phyloP scores from a whole-genome alignment of 495 filamentous ascomycete genomes.

The Lindgomyces ingoldianus region DNA sequence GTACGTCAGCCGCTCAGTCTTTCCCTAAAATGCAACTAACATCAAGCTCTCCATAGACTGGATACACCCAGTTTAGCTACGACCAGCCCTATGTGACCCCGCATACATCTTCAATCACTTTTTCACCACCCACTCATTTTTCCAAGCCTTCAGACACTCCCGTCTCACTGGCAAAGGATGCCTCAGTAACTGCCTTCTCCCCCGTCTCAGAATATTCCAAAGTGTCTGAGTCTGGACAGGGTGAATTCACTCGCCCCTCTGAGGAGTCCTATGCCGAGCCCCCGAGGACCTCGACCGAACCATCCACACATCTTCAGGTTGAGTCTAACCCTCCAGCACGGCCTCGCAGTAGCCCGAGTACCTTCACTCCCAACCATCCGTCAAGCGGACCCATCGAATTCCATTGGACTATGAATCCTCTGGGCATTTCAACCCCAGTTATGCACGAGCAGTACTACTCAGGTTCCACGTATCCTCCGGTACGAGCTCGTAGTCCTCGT shows the following conservation, averaged over 20 bases:
- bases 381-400: conserved; percentile 31
- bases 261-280: conserved; percentile 13
- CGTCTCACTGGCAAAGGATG: conserved; percentile 18
- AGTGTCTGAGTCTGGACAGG: conserved; percentile 15
- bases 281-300: conserved; percentile 12
- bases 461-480: conserved; percentile 22
- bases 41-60: conserved; percentile 8
- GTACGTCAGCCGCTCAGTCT: conserved; percentile 27
- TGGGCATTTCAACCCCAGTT: conserved; percentile 41
- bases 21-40: conserved; percentile 6
- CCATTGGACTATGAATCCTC: conserved; percentile 41
- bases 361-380: conserved; percentile 39
- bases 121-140: conserved; percentile 29
- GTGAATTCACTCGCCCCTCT: conserved; percentile 11
- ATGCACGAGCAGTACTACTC: conserved; percentile 38
- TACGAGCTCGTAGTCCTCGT: conserved; percentile 33
- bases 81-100: conserved; percentile 36
- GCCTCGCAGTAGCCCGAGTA: conserved; percentile 46
- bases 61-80: conserved; percentile 24
- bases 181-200: conserved; percentile 26
- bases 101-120: conserved; percentile 32
- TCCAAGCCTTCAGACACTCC: conserved; percentile 10
- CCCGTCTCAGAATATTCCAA: conserved; percentile 29
- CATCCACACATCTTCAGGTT: conserved; percentile 25
- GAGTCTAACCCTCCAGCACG: conserved; percentile 30